Evolutionary conservation across 2,329 filamentous ascomycete species (phyloP), one percentile per base, ranked within the genome.

Genomic region (Colletotrichum theobromicola): DNA sequence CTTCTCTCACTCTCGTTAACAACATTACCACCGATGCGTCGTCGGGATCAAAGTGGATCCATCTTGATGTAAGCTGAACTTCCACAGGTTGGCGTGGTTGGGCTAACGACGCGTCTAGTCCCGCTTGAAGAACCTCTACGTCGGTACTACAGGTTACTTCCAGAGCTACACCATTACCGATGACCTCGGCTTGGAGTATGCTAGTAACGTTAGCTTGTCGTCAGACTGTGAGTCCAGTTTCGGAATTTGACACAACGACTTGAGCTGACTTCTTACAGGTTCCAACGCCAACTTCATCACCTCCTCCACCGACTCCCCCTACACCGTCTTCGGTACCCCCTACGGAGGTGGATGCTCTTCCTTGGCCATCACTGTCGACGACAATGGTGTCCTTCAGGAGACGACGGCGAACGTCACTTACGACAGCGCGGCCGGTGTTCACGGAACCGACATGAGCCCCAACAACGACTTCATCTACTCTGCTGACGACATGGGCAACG

Each of bases 401-500:
- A 35, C 62, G 0, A 66, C 78, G 5, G 78, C 72, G 24, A 78
- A 79, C 12, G 58, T 72, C 2, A 78, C 76, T 0, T 80, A 80
- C 66, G 61, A 76, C 12, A 74, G 68, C 61, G 64, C 66, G 2
- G 75, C 75, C 5, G 80, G 79, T 10, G 78, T 82, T 15, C 81
- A 82, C 63, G 81, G 81, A 16, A 65, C 78, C 12, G 77, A 75
- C 7, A 24, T 65, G 58, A 67, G 72, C 34, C 67, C 76, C 8
- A 72, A 78, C 58, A 77, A 78, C 55, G 67, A 77, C 35, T 82
- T 80, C 72, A 53, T 82, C 46, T 82, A 82, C 72, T 80, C 79
- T 0, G 81, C 81, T 10, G 81, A 82, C 62, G 79, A 81, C 64
- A 80, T 78, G 76, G 81, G 79, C 30, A 80, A 81, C 70, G 77